Evolutionary conservation across 164 flowering plant species (phyloP), one percentile per base, ranked within the genome.

Genomic region (Chimonanthus salicifolius): DNA sequence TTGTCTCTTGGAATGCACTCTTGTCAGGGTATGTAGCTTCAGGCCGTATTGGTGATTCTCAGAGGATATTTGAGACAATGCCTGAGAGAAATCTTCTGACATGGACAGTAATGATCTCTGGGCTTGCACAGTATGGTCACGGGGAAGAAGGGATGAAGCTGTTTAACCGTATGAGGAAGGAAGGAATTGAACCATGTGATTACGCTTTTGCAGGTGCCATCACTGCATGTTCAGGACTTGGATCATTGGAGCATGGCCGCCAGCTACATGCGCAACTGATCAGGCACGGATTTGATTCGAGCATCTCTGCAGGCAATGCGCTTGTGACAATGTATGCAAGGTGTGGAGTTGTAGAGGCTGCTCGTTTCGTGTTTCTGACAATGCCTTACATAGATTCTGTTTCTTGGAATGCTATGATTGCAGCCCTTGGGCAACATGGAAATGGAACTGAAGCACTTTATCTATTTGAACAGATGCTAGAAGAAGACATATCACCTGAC

Each of bases 401-500:
- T 10, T 87, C 90, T 60, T 87, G 90, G 90, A 87, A 84, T 80
- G 86, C 88, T 63, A 84, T 93, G 93, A 85, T 84, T 54, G 85
- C 88, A 7, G 88, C 87, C 54, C 76, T 91, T 16, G 97, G 90
- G 18, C 97, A 91, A 58, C 97, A 93, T 79, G 97, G 98, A 18
- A 84, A 85, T 67, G 94, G 93, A 49, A 74, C 63, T 50, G 70
- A 82, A 78, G 97, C 94, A 4, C 70, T 89, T 2, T 78, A 84
- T 47, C 87, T 88, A 58, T 92, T 79, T 60, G 87, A 89, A 18
- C 71, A 72, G 73, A 92, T 92, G 98, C 67, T 91, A 73, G 49
- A 69, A 64, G 93, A 85, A 76, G 80, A 76, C 16, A 83, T 89
- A 66, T 62, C 73, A 71, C 98, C 97, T 33, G 93, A 90, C 66